A percentile compares a stretch with the other conserved stretches of the same genome.
Evolutionary conservation across 163 green algal genomes (phyloP).

Genomic region (Scenedesmus sp.): DNA sequence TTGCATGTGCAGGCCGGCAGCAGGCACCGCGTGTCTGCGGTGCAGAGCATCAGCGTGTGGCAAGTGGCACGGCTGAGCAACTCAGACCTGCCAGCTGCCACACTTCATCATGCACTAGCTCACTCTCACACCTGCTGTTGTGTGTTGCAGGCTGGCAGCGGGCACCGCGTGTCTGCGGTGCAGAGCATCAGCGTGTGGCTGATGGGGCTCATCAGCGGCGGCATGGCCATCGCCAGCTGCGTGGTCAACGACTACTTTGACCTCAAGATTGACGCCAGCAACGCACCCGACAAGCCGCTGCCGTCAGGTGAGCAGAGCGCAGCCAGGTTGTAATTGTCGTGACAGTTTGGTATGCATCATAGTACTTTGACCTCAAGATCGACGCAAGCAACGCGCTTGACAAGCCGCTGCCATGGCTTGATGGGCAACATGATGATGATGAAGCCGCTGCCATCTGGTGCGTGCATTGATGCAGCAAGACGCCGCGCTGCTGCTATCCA

Average conservation of each 20-base stretch:
- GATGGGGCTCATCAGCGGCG: constrained; percentile 63
- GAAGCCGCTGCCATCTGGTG: background rate
- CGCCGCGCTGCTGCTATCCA: constrained; percentile 64
- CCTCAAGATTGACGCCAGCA: constrained; percentile 68
- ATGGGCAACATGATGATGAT: background rate
- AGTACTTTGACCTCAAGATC: constrained; percentile 73
- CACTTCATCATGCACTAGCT: background rate
- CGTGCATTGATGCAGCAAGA: constrained; percentile 50
- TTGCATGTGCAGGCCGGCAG: constrained; percentile 37
- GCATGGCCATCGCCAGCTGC: constrained; percentile 67
- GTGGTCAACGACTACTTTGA: constrained; percentile 88
- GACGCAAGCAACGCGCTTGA: background rate
- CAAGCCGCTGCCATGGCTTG: background rate
- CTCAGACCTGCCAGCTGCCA: too few species aligned
- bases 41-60: constrained; percentile 53
- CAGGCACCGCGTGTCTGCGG: constrained; percentile 34
- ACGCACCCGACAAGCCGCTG: constrained; percentile 73
- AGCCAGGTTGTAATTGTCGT: background rate
- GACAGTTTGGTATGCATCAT: background rate
- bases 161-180: constrained; percentile 49
- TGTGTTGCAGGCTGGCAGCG: constrained; percentile 42
- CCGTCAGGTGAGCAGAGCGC: constrained; percentile 53
- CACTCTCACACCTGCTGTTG: constrained; percentile 1
- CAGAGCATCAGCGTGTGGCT: constrained; percentile 53
- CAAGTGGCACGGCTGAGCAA: too few species aligned